phyloP scores from a whole-genome alignment of 163 green algal species.

The Chlorella variabilis region DNA sequence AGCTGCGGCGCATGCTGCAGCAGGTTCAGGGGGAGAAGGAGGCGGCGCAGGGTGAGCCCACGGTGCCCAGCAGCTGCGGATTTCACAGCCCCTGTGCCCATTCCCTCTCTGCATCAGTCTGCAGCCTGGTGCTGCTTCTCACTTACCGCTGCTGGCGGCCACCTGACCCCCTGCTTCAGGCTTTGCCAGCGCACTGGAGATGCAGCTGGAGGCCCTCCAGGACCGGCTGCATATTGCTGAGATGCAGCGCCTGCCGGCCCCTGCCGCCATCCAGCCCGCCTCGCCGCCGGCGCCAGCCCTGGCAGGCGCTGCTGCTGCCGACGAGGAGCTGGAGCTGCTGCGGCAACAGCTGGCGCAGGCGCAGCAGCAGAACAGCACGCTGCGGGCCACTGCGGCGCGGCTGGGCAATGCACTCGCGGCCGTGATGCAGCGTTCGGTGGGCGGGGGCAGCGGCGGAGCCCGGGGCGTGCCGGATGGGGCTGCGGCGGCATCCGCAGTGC shows the following conservation, averaged over 20 bases:
- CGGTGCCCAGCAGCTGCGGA: no score
- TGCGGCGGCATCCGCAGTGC: not conserved
- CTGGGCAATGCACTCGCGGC: constrained; percentile 33
- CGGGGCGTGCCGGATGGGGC: not conserved
- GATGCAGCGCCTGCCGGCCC: not conserved
- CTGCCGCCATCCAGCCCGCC: not conserved
- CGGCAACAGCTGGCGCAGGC: constrained; percentile 3
- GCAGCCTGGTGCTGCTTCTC: no score
- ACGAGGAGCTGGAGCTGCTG: not conserved
- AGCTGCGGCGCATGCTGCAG: constrained; percentile 31
- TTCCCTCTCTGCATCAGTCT: no score
- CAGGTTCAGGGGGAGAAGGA: constrained; percentile 26
- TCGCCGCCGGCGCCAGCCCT: not conserved
- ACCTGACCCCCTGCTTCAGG: not conserved
- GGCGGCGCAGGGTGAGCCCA: constrained; percentile 16
- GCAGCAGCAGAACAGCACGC: constrained; percentile 26
- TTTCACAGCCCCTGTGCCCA: no score
- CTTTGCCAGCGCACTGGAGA: constrained; percentile 29
- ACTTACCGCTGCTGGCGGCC: no score
- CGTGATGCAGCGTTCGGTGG: constrained; percentile 2
- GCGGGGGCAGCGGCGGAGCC: no score
- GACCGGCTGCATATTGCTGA: constrained; percentile 22
- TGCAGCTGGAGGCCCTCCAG: constrained; percentile 34
- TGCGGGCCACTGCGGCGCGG: constrained; percentile 18
- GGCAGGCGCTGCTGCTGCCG: not conserved